Evolutionary conservation across 1,284 basidiomycete species (phyloP).

Genomic region (Fomitiporia mediterranea): DNA sequence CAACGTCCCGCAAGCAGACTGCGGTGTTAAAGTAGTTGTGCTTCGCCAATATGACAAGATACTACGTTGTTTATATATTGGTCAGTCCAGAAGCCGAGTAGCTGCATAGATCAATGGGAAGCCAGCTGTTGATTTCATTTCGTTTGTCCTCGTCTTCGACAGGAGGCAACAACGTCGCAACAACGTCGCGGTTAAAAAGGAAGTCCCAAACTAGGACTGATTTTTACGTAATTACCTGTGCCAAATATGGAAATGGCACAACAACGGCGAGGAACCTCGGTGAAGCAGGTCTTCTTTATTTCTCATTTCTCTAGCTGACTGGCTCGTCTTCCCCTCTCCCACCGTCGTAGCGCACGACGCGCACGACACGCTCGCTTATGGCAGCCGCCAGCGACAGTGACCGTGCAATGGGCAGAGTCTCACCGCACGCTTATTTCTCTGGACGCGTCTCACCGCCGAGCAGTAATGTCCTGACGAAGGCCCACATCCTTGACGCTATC

Average conservation of each 20-base stretch:
- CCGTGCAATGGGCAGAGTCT: constrained; percentile 19
- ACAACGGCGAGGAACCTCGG: constrained; percentile 2
- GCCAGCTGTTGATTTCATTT: no score
- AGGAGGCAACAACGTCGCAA: no score
- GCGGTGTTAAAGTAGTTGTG: no score
- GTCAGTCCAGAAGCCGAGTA: not conserved
- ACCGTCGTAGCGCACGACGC: constrained; percentile 18
- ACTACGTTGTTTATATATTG: no score
- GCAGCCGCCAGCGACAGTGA: constrained; percentile 6
- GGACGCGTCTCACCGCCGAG: constrained; percentile 37
- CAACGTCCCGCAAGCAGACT: not conserved
- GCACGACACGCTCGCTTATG: constrained; percentile 13
- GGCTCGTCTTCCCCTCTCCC: not conserved
- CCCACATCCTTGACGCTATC: constrained; percentile 63
- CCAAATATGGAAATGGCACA: constrained; percentile 1
- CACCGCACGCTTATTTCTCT: constrained; percentile 27
- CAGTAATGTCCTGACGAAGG: constrained; percentile 42
- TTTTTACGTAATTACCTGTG: not conserved
- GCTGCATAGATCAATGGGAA: no score
- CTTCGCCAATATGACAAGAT: no score
- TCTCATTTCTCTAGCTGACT: constrained; percentile 5
- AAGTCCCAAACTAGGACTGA: not conserved
- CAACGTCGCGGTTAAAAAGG: constrained; percentile 11
- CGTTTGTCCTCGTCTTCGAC: not conserved
- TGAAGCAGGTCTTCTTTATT: not conserved